Evolutionary conservation across 1,139 yeast species (phyloP).

Genomic region (Protomyces pachydermus): DNA sequence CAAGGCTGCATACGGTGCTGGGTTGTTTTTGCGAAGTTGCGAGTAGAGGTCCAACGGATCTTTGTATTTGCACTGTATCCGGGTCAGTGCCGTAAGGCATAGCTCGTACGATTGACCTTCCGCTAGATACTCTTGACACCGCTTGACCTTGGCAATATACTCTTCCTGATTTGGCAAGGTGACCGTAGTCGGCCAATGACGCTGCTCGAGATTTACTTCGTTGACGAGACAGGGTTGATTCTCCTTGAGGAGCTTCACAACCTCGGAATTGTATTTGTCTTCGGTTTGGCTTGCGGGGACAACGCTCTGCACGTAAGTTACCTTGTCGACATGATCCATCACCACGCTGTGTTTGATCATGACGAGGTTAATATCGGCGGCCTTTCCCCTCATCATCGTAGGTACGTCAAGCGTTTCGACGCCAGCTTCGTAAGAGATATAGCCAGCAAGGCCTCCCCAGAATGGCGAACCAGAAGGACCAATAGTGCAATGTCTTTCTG

Average conservation of each 20-base stretch:
- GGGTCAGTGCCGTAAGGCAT: conserved; percentile 78
- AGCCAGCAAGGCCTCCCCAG: conserved; percentile 82
- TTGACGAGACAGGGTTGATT: not conserved
- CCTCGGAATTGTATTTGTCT: conserved; percentile 21
- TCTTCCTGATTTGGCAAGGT: conserved; percentile 51
- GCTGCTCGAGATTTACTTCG: not conserved
- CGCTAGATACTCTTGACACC: conserved; percentile 64
- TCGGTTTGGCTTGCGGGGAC: conserved; percentile 34
- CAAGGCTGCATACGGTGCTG: conserved; percentile 88
- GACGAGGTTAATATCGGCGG: conserved; percentile 60
- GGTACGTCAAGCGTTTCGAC: conserved; percentile 21
- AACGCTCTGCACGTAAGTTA: conserved; percentile 55
- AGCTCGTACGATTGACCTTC: conserved; percentile 92
- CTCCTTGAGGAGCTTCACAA: not conserved
- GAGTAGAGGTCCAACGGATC: conserved; percentile 70
- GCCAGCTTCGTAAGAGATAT: conserved; percentile 66
- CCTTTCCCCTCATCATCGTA: not conserved
- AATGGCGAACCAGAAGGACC: conserved; percentile 53
- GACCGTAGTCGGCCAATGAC: not conserved
- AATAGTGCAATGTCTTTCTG: conserved; percentile 28
- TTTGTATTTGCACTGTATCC: conserved; percentile 40
- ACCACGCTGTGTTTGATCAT: conserved; percentile 64
- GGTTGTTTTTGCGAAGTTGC: conserved; percentile 64
- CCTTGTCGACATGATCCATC: conserved; percentile 48
- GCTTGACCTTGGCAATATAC: conserved; percentile 54